A percentile compares a stretch with the other conserved stretches of the same genome.
phyloP scores from a whole-genome alignment of 352 stramenopile species.

The Globisporangium spiculum region DNA sequence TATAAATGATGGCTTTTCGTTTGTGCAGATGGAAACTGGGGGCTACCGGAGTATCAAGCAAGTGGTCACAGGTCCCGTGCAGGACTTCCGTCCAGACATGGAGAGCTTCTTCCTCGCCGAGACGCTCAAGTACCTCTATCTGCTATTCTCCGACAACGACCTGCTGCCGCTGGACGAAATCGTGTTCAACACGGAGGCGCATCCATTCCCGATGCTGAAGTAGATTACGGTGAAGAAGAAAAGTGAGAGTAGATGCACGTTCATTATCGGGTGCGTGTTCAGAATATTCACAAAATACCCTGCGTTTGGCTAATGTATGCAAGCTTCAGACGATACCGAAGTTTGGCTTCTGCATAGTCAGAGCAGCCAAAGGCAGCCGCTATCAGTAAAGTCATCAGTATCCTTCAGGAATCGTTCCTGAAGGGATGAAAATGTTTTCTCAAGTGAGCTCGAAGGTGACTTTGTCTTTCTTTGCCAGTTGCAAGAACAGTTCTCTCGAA shows the following conservation, averaged over 20 bases:
- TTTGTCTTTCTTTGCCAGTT: too few species aligned
- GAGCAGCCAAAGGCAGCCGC: too few species aligned
- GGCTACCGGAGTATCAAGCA: constrained; percentile 70
- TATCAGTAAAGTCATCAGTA: too few species aligned
- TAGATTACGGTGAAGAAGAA: background rate
- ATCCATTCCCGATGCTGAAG: constrained; percentile 58
- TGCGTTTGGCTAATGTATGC: too few species aligned
- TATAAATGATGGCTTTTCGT: background rate
- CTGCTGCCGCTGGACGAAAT: constrained; percentile 66
- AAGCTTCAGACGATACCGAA: too few species aligned
- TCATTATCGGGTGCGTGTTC: background rate
- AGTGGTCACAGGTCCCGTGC: constrained; percentile 38
- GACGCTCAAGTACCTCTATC: constrained; percentile 92
- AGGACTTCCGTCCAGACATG: constrained; percentile 47
- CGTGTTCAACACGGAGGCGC: constrained; percentile 87
- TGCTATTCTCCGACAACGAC: constrained; percentile 81
- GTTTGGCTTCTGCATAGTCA: too few species aligned
- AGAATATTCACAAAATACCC: background rate
- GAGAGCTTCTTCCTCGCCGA: constrained; percentile 91
- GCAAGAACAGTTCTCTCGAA: too few species aligned
- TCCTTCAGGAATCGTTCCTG: too few species aligned
- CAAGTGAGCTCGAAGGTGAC: too few species aligned
- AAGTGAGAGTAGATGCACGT: background rate
- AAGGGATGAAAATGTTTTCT: too few species aligned
- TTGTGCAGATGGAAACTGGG: constrained; percentile 29